A percentile compares a stretch with the other conserved stretches of the same genome.
These are phyloP conservation scores for Phyllosticta citribraziliensis DNA, from an alignment of 2,329 filamentous ascomycete genomes.

Conservation along the genomic window DNA sequence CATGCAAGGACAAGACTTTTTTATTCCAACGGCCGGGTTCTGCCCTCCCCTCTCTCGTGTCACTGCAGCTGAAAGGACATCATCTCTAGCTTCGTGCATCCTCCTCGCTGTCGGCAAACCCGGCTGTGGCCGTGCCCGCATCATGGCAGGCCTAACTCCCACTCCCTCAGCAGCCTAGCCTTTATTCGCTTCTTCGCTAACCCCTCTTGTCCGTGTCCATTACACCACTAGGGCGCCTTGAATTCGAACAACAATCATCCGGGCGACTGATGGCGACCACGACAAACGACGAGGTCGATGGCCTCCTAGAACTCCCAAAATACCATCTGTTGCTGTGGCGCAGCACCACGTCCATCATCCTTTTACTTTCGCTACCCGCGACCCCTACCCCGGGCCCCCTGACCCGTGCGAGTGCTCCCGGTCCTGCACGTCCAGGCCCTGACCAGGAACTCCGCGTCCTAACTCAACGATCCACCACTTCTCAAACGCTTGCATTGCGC, in stretches of 20 bases:
- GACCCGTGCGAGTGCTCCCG: background rate
- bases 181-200: background rate
- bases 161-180: background rate
- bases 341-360: background rate
- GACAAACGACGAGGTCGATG: background rate
- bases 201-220: background rate
- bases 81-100: background rate
- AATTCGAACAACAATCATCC: background rate
- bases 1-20: conserved; percentile 5
- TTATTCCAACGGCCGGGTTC: conserved; percentile 8
- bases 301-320: background rate
- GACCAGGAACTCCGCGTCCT: background rate
- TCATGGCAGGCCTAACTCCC: background rate
- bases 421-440: background rate
- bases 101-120: background rate
- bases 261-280: background rate
- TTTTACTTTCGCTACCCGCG: background rate
- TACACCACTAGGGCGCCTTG: background rate
- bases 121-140: background rate
- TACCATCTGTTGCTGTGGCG: background rate
- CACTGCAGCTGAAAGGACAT: background rate
- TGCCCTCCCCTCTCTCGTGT: background rate
- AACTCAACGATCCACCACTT: background rate
- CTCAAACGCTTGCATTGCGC: background rate
- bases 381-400: background rate